Evolutionary conservation across 2,329 filamentous ascomycete genomes (phyloP).

Genomic region (Tolypocladium paradoxum): DNA sequence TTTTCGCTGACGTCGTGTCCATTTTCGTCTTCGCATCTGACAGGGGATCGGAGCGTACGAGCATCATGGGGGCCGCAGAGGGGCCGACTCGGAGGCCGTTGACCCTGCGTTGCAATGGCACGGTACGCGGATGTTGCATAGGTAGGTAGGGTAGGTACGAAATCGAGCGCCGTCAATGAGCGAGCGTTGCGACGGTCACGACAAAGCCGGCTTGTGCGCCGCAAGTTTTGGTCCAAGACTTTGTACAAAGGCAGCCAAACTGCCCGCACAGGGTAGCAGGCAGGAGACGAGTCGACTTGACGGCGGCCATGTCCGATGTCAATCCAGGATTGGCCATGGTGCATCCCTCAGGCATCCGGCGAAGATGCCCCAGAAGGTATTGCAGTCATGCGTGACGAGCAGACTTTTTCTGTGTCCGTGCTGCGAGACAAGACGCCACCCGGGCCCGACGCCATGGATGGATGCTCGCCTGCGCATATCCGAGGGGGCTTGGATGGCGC

Average conservation of each 20-base stretch:
- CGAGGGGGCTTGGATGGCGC: neutral
- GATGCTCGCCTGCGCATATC: neutral
- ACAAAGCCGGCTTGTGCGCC: neutral
- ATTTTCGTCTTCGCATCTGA: no score
- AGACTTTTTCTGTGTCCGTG: neutral
- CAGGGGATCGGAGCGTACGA: no score
- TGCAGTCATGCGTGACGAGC: neutral
- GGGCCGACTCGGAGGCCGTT: neutral
- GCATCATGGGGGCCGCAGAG: neutral
- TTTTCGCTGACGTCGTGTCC: neutral
- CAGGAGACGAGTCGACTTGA: neutral
- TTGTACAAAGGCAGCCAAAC: neutral
- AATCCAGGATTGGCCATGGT: neutral
- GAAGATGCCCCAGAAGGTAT: neutral
- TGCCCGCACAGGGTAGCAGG: neutral
- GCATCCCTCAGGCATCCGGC: neutral
- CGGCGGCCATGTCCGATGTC: neutral
- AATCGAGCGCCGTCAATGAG: neutral
- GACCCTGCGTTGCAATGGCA: no score
- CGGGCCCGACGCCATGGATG: neutral
- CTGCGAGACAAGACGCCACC: neutral
- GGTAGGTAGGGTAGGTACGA: no score
- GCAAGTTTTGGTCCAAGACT: neutral
- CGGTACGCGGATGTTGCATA: neutral
- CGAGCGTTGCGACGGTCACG: neutral